Evolutionary conservation across 805 yeast genomes (phyloP).

Genomic region (Jamesozyma gamospora): DNA sequence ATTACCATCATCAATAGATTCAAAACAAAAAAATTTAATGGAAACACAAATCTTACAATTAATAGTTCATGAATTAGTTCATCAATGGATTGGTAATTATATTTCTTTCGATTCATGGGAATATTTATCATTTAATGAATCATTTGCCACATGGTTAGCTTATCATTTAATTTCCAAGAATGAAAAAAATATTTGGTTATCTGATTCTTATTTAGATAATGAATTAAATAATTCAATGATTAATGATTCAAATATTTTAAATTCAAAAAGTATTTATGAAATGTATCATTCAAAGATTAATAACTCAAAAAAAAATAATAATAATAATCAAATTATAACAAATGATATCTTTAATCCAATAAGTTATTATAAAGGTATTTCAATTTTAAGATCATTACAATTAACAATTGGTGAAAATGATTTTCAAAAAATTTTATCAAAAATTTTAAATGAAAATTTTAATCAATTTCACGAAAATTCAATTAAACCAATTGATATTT

Average conservation of each 20-base stretch:
- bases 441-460: constrained; percentile 8
- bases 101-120: constrained; percentile 61
- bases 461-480: constrained; percentile 10
- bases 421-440: constrained; percentile 13
- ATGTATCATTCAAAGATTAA: constrained; percentile 6
- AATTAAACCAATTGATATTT: constrained; percentile 27
- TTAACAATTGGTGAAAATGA: constrained; percentile 15
- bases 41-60: constrained; percentile 39
- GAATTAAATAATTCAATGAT: constrained; percentile 12
- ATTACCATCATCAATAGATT: constrained; percentile 28
- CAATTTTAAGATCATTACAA: constrained; percentile 22
- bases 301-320: neutral
- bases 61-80: constrained; percentile 63
- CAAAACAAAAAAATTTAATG: constrained; percentile 18
- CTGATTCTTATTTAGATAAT: constrained; percentile 15
- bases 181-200: constrained; percentile 18
- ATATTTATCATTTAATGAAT: constrained; percentile 64
- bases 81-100: constrained; percentile 71
- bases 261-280: constrained; percentile 11
- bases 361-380: constrained; percentile 26
- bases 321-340: constrained; percentile 9
- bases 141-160: constrained; percentile 70
- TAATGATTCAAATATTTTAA: constrained; percentile 8
- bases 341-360: constrained; percentile 25
- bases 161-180: constrained; percentile 33